Conservation (phyloP, 2,329 filamentous ascomycete genomes). For the Botrytis fabae region DNA sequence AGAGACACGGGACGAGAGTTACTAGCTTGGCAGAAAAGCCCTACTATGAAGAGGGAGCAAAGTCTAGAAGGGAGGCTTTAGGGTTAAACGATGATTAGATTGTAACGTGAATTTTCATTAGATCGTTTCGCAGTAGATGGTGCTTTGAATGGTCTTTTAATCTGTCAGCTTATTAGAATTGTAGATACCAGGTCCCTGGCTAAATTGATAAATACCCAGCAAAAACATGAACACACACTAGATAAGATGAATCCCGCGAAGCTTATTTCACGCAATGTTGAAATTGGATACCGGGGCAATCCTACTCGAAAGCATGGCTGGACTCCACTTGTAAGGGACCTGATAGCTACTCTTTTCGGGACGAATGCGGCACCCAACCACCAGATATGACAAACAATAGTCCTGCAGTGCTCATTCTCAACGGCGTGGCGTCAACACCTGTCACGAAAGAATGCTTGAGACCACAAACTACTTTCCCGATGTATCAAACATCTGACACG, state of each 20-base stretch:
- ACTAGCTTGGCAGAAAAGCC: conserved; percentile 72
- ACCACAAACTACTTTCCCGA: neutral
- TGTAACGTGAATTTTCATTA: neutral
- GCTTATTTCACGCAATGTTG: neutral
- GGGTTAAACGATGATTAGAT: conserved; percentile 56
- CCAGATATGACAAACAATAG: neutral
- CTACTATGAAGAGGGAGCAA: conserved; percentile 63
- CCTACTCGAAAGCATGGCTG: neutral
- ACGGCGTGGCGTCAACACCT: neutral
- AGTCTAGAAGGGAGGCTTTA: conserved; percentile 65
- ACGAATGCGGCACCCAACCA: neutral
- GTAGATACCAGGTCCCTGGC: neutral
- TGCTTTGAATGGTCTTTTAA: neutral
- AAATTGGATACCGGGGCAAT: neutral
- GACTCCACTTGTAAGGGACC: neutral
- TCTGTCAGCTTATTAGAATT: neutral
- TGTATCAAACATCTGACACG: neutral
- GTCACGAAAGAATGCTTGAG: neutral
- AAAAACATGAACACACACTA: neutral
- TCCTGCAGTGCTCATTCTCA: neutral
- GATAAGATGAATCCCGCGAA: neutral
- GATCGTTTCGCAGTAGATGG: neutral
- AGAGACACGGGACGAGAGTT: conserved; percentile 70
- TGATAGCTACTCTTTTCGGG: neutral
- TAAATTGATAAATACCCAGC: neutral